Base-by-base conservation (phyloP, 2,329 filamentous ascomycete genomes). In the Fusarium sp. region DNA sequence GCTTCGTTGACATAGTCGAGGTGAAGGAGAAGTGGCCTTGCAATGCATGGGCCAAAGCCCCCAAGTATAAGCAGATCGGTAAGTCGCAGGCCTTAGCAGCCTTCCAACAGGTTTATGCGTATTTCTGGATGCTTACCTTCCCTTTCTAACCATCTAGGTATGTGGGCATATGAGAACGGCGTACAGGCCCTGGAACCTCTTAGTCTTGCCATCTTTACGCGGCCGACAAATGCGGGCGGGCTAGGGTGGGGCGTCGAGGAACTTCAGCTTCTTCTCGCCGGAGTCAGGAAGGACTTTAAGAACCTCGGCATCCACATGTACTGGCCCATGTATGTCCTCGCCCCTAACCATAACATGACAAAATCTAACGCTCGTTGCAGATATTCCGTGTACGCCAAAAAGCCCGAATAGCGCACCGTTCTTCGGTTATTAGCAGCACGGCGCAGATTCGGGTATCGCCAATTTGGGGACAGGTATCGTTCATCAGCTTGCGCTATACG, bases 261-360 rank as follows among this genome's bases (percentile, higher is more conserved):
- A n/a, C 18, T 50, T 6, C 46, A 50, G 16, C 27, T 50, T 10
- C 30, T 50, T n/a, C 16, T 50, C 11, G n/a, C 46, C 15, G 46
- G 46, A 50, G 46, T 50, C 15, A 50, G 46, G 34, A 50, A 50
- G n/a, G 46, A 50, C 16, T 50, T 50, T 15, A 50, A 50, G 16
- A 50, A 50, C 11, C 46, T 50, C 4, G 28, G 28, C 10, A 50
- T 50, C 46, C 46, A 50, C 3, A 50, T 50, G 46, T 50, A 50
- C 30, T 50, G 46, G 46, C 46, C 46, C 2, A 34, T 50, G 46
- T 50, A 13, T 18, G 30, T 36, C 31, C 15, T 16, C 16, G 6
- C 13, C 1, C n/a, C n/a, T 2, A 15, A 34, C 2, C 34, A 9
- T 8, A 36, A 10, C 7, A 15, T 34, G 11, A 11, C 5, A n/a